Percentiles rank a stretch among this genome's conserved stretches.
phyloP scores from a whole-genome alignment of 164 flowering plant species.

The Houttuynia cordata region DNA sequence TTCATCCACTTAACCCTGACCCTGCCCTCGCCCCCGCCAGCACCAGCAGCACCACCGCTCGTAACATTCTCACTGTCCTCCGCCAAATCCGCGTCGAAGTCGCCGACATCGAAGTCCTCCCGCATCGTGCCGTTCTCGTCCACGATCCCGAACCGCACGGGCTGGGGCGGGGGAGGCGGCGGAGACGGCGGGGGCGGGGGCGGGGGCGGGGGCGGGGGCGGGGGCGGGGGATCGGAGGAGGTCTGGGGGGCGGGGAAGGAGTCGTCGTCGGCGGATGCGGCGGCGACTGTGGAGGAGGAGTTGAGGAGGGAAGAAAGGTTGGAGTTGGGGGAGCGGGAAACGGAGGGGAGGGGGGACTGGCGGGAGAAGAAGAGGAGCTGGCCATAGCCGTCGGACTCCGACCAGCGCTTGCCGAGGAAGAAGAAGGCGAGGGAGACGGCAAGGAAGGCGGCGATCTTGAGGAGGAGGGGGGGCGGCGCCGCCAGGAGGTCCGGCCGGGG shows the following conservation, averaged over 20 bases:
- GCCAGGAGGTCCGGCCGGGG: conserved; percentile 22
- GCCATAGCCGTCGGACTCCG: conserved; percentile 45
- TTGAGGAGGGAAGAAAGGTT: conserved; percentile 5
- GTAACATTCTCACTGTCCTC: conserved; percentile 38
- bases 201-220: conserved; percentile 4
- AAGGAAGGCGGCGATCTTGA: conserved; percentile 37
- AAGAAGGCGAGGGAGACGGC: conserved; percentile 46
- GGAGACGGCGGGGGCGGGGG: conserved; percentile 24
- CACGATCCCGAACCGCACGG: conserved; percentile 56
- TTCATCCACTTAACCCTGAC: conserved; percentile 31
- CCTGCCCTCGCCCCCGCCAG: not conserved
- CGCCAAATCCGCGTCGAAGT: conserved; percentile 46
- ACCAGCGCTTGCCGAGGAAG: conserved; percentile 68
- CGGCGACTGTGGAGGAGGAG: conserved; percentile 4
- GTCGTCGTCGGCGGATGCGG: conserved; percentile 31
- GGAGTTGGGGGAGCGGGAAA: conserved; percentile 37
- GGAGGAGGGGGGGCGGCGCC: conserved; percentile 16
- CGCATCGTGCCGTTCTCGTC: conserved; percentile 78
- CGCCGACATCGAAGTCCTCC: conserved; percentile 75
- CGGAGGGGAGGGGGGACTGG: conserved; percentile 8
- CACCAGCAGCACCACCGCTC: conserved; percentile 5
- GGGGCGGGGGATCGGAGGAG: conserved; percentile 2
- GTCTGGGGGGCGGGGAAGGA: conserved; percentile 4
- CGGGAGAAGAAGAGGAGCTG: conserved; percentile 49
- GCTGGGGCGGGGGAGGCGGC: conserved; percentile 34